Conservation (phyloP, 2,329 filamentous ascomycete genomes). For the Neocatenulostroma microsporum region DNA sequence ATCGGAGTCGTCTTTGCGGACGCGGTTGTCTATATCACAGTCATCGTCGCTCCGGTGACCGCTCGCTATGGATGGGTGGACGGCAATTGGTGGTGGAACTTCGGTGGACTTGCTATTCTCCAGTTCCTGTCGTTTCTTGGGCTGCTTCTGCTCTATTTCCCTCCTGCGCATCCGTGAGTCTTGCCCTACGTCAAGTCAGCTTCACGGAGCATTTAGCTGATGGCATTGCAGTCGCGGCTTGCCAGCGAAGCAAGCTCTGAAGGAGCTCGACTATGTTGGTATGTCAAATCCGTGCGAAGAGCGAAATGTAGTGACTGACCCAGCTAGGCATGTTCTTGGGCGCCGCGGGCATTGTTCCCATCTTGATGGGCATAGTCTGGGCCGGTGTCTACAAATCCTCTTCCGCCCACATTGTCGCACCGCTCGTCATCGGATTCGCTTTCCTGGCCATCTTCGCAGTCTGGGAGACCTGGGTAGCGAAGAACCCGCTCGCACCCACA, state of each 20-base stretch:
- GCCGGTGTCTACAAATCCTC: constrained; percentile 20
- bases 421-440: constrained; percentile 26
- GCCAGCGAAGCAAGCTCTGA: constrained; percentile 19
- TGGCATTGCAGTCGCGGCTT: no score
- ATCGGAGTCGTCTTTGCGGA: constrained; percentile 19
- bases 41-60: constrained; percentile 41
- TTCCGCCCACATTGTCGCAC: constrained; percentile 25
- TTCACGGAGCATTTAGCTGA: no score
- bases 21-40: constrained; percentile 36
- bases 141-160: constrained; percentile 35
- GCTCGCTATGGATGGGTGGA: constrained; percentile 36
- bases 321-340: constrained; percentile 25
- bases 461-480: constrained; percentile 27
- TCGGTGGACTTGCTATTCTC: constrained; percentile 38
- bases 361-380: constrained; percentile 30
- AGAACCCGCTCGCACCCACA: constrained; percentile 35
- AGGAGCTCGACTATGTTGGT: constrained; percentile 28
- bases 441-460: constrained; percentile 24
- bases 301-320: no score
- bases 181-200: no score
- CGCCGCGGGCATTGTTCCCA: constrained; percentile 20
- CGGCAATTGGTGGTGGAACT: constrained; percentile 40
- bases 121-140: constrained; percentile 40
- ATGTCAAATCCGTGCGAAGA: no score
- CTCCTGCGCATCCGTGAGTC: constrained; percentile 36